A percentile compares a stretch with the other conserved stretches of the same genome.
Conservation (phyloP, 2,329 filamentous ascomycete genomes). For the Venturia asperata region DNA sequence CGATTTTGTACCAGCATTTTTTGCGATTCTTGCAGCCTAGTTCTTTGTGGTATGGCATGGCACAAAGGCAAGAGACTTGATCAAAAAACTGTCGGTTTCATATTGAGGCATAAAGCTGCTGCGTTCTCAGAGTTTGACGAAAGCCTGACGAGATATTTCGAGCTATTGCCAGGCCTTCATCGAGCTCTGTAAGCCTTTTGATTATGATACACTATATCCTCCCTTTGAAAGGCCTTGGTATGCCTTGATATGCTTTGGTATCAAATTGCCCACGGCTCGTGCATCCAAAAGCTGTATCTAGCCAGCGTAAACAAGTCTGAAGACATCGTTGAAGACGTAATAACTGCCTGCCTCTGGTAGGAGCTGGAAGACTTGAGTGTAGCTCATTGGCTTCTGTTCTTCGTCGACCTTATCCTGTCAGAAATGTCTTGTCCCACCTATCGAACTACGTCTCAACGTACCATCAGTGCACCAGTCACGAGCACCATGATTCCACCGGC, state of each 20-base stretch:
- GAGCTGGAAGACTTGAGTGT: conserved; percentile 84
- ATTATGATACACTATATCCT: background rate
- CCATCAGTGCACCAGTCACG: conserved; percentile 78
- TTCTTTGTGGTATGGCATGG: background rate
- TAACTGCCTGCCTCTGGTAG: conserved; percentile 63
- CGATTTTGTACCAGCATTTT: background rate
- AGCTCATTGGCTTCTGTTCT: conserved; percentile 80
- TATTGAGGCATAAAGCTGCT: background rate
- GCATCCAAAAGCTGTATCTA: background rate
- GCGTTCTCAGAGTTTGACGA: background rate
- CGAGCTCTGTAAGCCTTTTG: background rate
- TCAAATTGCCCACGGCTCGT: background rate
- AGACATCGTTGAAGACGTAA: conserved; percentile 91
- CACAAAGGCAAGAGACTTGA: background rate
- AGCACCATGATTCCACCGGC: conserved; percentile 72
- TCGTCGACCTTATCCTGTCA: conserved; percentile 63
- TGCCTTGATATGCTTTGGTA: background rate
- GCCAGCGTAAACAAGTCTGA: conserved; percentile 69
- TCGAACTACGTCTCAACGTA: conserved; percentile 34
- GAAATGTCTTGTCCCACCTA: conserved; percentile 19
- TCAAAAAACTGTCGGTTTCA: background rate
- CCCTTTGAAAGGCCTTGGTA: background rate
- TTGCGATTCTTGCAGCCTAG: background rate
- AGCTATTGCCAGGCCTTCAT: background rate
- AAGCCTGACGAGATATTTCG: background rate